These are phyloP conservation scores for Spizellomyces sp. DNA, from an alignment of 192 early-diverging fungal species.

Conservation along the genomic window DNA sequence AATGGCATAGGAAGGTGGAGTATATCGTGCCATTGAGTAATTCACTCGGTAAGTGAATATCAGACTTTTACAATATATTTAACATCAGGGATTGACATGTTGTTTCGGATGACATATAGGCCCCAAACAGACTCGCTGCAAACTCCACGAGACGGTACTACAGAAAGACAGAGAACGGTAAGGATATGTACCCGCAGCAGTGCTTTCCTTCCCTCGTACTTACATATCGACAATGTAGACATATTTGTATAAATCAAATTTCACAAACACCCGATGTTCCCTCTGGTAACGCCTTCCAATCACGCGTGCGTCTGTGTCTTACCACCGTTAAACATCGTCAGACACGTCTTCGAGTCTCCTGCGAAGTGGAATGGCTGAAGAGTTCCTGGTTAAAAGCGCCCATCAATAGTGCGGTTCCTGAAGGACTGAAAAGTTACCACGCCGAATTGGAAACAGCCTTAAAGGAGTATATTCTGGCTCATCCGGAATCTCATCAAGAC, in stretches of 20 bases:
- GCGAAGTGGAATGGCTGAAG: conserved; percentile 45
- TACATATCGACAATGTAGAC: background rate
- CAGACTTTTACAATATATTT: background rate
- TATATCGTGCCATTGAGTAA: conserved; percentile 21
- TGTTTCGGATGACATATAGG: background rate
- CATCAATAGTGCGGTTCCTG: conserved; percentile 42
- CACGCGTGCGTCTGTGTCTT: conserved; percentile 36
- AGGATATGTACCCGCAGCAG: background rate
- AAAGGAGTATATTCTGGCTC: background rate
- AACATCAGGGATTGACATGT: background rate
- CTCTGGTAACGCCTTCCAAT: conserved; percentile 42
- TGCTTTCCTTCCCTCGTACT: too few species aligned
- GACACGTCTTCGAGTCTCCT: conserved; percentile 28
- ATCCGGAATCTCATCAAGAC: conserved; percentile 10
- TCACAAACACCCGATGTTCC: conserved; percentile 50
- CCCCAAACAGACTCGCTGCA: conserved; percentile 24
- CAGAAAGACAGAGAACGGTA: conserved; percentile 10
- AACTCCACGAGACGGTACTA: conserved; percentile 20
- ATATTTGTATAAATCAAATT: conserved; percentile 37
- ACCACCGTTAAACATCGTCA: background rate
- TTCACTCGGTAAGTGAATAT: conserved; percentile 14
- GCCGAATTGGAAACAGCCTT: conserved; percentile 34
- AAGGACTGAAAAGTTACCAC: conserved; percentile 43
- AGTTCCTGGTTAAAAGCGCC: conserved; percentile 48
- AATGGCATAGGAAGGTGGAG: conserved; percentile 20